Evolutionary conservation across 2,329 filamentous ascomycete species (phyloP).

Genomic region (Fusarium nelsonii): DNA sequence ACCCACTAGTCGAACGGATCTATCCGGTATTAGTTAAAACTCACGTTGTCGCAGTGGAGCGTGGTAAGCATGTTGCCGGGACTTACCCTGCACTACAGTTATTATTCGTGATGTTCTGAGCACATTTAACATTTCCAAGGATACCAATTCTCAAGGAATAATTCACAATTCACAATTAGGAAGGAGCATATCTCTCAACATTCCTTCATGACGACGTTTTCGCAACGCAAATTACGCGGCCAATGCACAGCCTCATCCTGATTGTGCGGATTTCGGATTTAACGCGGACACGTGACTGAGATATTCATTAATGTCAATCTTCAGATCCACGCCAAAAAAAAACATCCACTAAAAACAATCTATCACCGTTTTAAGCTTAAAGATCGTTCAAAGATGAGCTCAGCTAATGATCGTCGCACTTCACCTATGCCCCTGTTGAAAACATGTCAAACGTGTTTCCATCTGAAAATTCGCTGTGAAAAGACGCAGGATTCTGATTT

Average conservation of each 20-base stretch:
- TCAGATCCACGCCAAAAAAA: neutral
- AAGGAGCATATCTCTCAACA: neutral
- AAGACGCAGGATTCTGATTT: slow-evolving; percentile 48
- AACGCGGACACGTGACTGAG: neutral
- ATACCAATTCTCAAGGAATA: neutral
- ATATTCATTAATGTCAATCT: neutral
- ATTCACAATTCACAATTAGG: neutral
- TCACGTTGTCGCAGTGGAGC: too few species aligned
- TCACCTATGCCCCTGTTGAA: slow-evolving; percentile 29
- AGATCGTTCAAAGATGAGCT: slow-evolving; percentile 8
- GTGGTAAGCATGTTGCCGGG: too few species aligned
- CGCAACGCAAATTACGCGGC: neutral
- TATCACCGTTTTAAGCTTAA: neutral
- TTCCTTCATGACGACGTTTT: neutral
- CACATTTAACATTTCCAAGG: too few species aligned
- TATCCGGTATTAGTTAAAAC: too few species aligned
- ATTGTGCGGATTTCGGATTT: neutral
- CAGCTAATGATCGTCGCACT: neutral
- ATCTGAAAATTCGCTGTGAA: slow-evolving; percentile 50
- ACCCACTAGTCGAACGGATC: too few species aligned
- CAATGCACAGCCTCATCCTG: slow-evolving; percentile 10
- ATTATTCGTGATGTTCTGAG: too few species aligned
- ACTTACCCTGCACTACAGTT: neutral
- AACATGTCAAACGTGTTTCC: slow-evolving; percentile 52
- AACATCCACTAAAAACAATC: neutral